Conservation (phyloP, 2,329 filamentous ascomycete genomes). For the Ophiostoma australiae region DNA sequence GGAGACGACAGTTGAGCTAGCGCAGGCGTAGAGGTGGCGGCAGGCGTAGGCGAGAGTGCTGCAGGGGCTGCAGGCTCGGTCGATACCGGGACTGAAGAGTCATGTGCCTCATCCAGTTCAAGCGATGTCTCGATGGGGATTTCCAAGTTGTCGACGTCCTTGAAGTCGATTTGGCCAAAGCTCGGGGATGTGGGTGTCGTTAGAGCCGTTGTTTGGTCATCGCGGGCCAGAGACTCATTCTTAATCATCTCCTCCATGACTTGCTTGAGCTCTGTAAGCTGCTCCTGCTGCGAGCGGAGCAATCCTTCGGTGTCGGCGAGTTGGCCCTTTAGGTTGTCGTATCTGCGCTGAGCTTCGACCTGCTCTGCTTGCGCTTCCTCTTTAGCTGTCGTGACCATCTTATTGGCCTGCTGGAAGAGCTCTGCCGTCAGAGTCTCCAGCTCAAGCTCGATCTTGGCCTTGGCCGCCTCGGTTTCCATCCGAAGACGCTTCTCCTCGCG, state of each 20-base stretch:
- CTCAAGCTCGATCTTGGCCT: constrained; percentile 86
- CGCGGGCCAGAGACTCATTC: constrained; percentile 43
- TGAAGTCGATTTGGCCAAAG: constrained; percentile 60
- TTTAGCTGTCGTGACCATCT: constrained; percentile 91
- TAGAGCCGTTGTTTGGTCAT: constrained; percentile 64
- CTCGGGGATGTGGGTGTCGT: constrained; percentile 79
- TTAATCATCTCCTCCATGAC: constrained; percentile 84
- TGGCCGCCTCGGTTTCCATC: constrained; percentile 66
- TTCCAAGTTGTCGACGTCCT: constrained; percentile 37
- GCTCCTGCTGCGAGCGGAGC: constrained; percentile 85
- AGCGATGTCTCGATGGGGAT: neutral
- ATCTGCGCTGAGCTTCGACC: constrained; percentile 74
- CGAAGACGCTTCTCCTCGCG: constrained; percentile 62
- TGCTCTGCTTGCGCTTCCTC: constrained; percentile 83
- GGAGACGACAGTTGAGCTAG: constrained; percentile 2
- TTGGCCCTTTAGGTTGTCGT: constrained; percentile 80
- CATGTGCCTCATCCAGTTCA: constrained; percentile 15
- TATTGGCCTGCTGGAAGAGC: constrained; percentile 97
- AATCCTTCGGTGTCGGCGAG: constrained; percentile 81
- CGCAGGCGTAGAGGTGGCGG: neutral
- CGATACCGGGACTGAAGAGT: neutral
- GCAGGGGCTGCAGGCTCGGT: neutral
- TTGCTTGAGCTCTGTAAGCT: constrained; percentile 81
- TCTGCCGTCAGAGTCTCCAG: constrained; percentile 84
- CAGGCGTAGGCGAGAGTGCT: neutral